Base-by-base conservation (phyloP, 2,329 filamentous ascomycete genomes). In the Domatiomyces globalis region DNA sequence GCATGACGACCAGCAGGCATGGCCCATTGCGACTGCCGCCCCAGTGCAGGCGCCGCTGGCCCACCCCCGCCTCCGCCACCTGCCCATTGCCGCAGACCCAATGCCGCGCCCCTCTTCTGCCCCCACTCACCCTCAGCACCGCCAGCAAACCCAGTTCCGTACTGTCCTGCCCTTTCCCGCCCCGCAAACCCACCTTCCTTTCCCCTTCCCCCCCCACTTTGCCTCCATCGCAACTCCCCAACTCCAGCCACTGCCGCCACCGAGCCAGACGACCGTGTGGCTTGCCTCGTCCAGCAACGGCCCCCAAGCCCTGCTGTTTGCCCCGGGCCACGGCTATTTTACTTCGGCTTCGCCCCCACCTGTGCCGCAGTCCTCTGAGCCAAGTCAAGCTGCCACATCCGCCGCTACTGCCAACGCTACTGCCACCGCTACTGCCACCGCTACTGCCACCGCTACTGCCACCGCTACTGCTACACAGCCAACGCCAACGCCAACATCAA, bases 21-120 rank as follows among this genome's bases (percentile, higher is more conserved):
- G 29, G 9, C 8, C 29, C 29, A 33, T 10, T 33, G 18, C 18
- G 10, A 45, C 43, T 45, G 5, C 18, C 43, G 5, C 5, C 29
- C 29, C 12, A 5, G 29, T 7, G 29, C 29, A 33, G 12, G 33
- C 33, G 33, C 33, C 33, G 15, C 33, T 39, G 10, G 17, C 20
- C 42, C 8, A 8, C 5, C 18, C 19, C 39, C 43, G 19, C 18
- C 18, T 7, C 43, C 45, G 46, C 15, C 42, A 45, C 43, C 45
- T 27, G 36, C 25, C 20, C 49, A 42, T 12, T 12, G 10, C 12
- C 20, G 20, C 20, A 33, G 46, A 19, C 20, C 62, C 65, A 47
- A 58, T 66, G 19, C 65, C 64, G 19, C 47, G 63, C 18, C 52
- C 53, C 18, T 59, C 62, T 46, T 48, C 58, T 42, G 54, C 50